Evolutionary conservation across 2,329 filamentous ascomycete species (phyloP).

Genomic region (Pyrenophora graminea): DNA sequence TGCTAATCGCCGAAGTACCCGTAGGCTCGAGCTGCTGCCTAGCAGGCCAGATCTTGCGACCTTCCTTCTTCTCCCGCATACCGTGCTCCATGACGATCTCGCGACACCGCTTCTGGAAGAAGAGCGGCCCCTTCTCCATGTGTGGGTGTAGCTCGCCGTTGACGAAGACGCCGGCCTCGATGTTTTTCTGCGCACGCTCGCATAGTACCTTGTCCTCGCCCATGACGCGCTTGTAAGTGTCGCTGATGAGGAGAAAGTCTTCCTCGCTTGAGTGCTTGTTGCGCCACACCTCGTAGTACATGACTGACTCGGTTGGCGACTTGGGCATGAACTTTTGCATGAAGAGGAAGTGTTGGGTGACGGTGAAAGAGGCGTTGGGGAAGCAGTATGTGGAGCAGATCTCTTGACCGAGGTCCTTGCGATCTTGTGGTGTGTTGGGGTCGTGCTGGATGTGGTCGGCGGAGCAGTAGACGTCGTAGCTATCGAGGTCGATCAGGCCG

Average conservation of each 20-base stretch:
- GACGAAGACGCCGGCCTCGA: constrained; percentile 64
- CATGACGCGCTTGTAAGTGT: constrained; percentile 68
- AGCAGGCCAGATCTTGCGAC: constrained; percentile 59
- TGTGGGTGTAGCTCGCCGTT: constrained; percentile 66
- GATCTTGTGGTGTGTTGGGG: constrained; percentile 34
- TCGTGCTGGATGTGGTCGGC: constrained; percentile 42
- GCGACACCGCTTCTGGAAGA: constrained; percentile 59
- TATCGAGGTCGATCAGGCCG: constrained; percentile 59
- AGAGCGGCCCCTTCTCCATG: constrained; percentile 63
- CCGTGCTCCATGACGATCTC: constrained; percentile 55
- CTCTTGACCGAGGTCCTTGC: constrained; percentile 31
- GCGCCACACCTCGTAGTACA: constrained; percentile 67
- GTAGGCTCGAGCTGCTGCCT: constrained; percentile 36
- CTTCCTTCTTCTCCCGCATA: constrained; percentile 52
- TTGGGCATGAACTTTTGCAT: constrained; percentile 65
- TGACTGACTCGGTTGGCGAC: constrained; percentile 55
- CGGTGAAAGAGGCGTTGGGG: constrained; percentile 38
- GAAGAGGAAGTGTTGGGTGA: constrained; percentile 61
- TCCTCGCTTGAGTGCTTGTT: constrained; percentile 64
- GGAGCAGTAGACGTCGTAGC: constrained; percentile 50
- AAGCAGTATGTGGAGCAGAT: constrained; percentile 41
- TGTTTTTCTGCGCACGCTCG: constrained; percentile 62
- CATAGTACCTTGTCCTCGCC: constrained; percentile 68
- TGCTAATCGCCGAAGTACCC: constrained; percentile 23
- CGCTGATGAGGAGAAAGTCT: constrained; percentile 61